A percentile compares a stretch with the other conserved stretches of the same genome.
Conservation (phyloP, 2,329 filamentous ascomycete genomes). For the Parafenestella ontariensis region DNA sequence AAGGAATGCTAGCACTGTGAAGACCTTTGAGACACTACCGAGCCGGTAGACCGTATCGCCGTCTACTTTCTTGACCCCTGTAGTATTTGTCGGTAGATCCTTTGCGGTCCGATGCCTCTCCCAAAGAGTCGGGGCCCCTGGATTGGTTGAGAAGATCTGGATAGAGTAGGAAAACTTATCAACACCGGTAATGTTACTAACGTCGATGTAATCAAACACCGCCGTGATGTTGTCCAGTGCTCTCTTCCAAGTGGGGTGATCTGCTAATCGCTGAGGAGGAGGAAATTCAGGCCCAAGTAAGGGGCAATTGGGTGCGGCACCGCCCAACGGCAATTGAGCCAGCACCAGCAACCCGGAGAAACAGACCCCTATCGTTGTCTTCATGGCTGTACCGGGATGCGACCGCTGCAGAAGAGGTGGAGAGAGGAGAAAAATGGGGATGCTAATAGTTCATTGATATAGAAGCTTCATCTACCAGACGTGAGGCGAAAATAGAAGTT, state of each 20-base stretch:
- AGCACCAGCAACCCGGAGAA: slow-evolving; percentile 7
- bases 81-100: slow-evolving; percentile 21
- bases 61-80: slow-evolving; percentile 34
- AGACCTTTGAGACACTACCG: slow-evolving; percentile 52
- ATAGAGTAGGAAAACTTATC: slow-evolving; percentile 30
- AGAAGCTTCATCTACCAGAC: slow-evolving; percentile 4
- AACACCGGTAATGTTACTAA: slow-evolving; percentile 21
- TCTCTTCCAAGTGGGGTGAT: slow-evolving; percentile 28
- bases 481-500: not conserved
- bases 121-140: slow-evolving; percentile 23
- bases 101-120: slow-evolving; percentile 27
- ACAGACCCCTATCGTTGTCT: slow-evolving; percentile 3
- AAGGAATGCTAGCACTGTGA: slow-evolving; percentile 50
- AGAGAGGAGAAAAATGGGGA: not conserved
- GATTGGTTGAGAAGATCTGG: slow-evolving; percentile 33
- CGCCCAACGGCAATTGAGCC: slow-evolving; percentile 11
- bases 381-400: slow-evolving; percentile 7
- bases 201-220: slow-evolving; percentile 28
- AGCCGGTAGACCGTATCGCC: slow-evolving; percentile 54
- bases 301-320: slow-evolving; percentile 30
- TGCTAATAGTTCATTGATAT: slow-evolving; percentile 8
- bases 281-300: slow-evolving; percentile 32
- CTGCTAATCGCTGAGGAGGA: slow-evolving; percentile 23
- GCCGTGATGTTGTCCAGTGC: slow-evolving; percentile 28
- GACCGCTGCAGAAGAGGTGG: slow-evolving; percentile 2